Evolutionary conservation across 148 eudicot genomes (phyloP).

Genomic region (Nepenthes mirabilis): DNA sequence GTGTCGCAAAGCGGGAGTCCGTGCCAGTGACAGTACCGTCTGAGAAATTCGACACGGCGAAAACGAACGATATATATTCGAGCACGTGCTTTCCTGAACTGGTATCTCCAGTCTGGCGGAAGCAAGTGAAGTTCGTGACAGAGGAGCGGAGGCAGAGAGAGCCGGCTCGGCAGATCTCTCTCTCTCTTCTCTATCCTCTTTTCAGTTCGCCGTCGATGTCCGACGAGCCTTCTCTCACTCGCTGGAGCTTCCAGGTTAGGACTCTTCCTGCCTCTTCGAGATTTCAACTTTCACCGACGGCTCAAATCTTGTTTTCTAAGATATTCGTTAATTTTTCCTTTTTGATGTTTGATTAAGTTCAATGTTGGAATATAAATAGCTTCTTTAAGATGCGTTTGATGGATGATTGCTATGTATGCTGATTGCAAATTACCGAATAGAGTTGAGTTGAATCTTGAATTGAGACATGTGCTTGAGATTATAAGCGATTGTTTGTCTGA

Average conservation of each 20-base stretch:
- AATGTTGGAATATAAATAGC: neutral
- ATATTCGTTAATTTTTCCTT: neutral
- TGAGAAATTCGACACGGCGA: no score
- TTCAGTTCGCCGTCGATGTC: conserved; percentile 20
- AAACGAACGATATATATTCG: no score
- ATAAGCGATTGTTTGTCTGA: conserved; percentile 19
- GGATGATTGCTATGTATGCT: no score
- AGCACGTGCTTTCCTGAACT: no score
- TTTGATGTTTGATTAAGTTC: neutral
- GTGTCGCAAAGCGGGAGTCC: no score
- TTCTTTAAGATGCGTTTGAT: neutral
- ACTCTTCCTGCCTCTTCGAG: neutral
- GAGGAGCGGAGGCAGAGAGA: neutral
- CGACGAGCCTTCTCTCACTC: conserved; percentile 59
- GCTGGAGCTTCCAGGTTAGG: conserved; percentile 69
- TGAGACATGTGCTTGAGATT: conserved; percentile 15
- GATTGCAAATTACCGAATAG: neutral
- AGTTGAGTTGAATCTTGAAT: conserved; percentile 2
- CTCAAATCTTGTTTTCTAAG: neutral
- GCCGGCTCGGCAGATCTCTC: conserved; percentile 5
- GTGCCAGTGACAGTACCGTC: no score
- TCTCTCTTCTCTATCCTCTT: conserved; percentile 3
- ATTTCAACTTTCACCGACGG: neutral
- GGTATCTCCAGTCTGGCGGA: neutral
- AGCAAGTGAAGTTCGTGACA: neutral